Percentiles rank a stretch among this genome's conserved stretches.
Conservation (phyloP, 768 basidiomycete species). For the Dioszegia aurantiaca region DNA sequence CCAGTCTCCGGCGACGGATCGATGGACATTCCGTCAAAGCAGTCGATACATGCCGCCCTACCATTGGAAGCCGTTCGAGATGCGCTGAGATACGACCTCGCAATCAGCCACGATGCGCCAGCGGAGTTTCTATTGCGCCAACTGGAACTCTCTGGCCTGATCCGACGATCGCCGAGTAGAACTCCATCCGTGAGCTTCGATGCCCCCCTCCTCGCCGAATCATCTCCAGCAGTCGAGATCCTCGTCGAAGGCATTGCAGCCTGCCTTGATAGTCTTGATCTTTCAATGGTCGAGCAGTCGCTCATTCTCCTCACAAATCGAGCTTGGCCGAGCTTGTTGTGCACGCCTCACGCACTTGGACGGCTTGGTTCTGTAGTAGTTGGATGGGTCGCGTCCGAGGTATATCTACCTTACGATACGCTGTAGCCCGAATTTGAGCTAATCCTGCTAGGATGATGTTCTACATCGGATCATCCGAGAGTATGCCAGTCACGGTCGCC, state of each 20-base stretch:
- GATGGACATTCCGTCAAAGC: no score
- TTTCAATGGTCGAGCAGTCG: conserved; percentile 71
- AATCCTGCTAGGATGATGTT: conserved; percentile 58
- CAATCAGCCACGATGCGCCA: neutral
- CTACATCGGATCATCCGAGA: conserved; percentile 67
- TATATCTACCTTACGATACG: conserved; percentile 43
- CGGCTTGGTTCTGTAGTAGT: conserved; percentile 62
- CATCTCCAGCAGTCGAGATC: conserved; percentile 69
- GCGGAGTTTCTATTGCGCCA: neutral
- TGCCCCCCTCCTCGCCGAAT: conserved; percentile 68
- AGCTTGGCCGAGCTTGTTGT: conserved; percentile 71
- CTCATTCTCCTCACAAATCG: conserved; percentile 66
- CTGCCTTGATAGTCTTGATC: conserved; percentile 66
- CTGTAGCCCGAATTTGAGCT: neutral
- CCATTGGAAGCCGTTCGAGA: neutral
- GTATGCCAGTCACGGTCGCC: conserved; percentile 61
- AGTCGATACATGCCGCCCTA: neutral
- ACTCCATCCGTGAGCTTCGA: conserved; percentile 61
- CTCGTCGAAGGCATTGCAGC: conserved; percentile 70
- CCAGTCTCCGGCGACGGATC: neutral
- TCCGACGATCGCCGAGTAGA: neutral
- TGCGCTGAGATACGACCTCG: neutral
- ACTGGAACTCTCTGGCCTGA: neutral
- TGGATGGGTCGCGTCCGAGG: conserved; percentile 72
- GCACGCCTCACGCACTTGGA: conserved; percentile 67